A percentile compares a stretch with the other conserved stretches of the same genome.
Evolutionary conservation across 768 basidiomycete genomes (phyloP).

Genomic region (Amanita exitialis): DNA sequence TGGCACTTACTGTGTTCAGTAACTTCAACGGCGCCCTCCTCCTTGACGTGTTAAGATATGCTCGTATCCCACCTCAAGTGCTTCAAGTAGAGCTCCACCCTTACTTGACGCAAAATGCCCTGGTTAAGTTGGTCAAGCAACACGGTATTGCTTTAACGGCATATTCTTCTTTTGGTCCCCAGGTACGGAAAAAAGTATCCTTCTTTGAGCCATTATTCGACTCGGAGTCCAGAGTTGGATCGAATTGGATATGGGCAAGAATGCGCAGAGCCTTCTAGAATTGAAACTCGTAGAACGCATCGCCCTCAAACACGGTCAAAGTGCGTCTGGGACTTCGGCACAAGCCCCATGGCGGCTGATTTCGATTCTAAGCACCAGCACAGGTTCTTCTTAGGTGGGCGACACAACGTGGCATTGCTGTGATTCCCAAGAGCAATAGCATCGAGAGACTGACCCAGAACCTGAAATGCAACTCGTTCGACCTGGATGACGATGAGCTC

Average conservation of each 20-base stretch:
- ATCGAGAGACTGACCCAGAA: slow-evolving; percentile 41
- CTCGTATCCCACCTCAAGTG: slow-evolving; percentile 57
- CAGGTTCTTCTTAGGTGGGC: slow-evolving; percentile 77
- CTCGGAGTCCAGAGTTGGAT: slow-evolving; percentile 33
- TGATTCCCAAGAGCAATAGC: slow-evolving; percentile 65
- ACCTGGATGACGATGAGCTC: slow-evolving; percentile 50
- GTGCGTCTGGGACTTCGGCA: slow-evolving; percentile 22
- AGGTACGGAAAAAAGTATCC: slow-evolving; percentile 17
- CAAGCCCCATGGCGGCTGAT: background rate
- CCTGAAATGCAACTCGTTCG: slow-evolving; percentile 24
- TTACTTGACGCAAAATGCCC: slow-evolving; percentile 50
- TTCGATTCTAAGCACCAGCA: slow-evolving; percentile 28
- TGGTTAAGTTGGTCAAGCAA: slow-evolving; percentile 43
- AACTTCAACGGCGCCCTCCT: slow-evolving; percentile 69
- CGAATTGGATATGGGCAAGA: slow-evolving; percentile 56
- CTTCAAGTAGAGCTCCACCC: slow-evolving; percentile 71
- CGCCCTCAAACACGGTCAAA: slow-evolving; percentile 41
- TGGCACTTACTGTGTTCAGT: slow-evolving; percentile 23
- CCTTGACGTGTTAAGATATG: slow-evolving; percentile 71
- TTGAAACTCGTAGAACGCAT: slow-evolving; percentile 34
- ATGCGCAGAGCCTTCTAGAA: slow-evolving; percentile 38
- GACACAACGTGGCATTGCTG: slow-evolving; percentile 55
- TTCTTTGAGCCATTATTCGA: slow-evolving; percentile 9
- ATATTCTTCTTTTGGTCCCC: slow-evolving; percentile 43
- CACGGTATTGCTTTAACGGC: slow-evolving; percentile 57